Conservation (phyloP, 257 asterid genomes). For the Prunella vulgaris region DNA sequence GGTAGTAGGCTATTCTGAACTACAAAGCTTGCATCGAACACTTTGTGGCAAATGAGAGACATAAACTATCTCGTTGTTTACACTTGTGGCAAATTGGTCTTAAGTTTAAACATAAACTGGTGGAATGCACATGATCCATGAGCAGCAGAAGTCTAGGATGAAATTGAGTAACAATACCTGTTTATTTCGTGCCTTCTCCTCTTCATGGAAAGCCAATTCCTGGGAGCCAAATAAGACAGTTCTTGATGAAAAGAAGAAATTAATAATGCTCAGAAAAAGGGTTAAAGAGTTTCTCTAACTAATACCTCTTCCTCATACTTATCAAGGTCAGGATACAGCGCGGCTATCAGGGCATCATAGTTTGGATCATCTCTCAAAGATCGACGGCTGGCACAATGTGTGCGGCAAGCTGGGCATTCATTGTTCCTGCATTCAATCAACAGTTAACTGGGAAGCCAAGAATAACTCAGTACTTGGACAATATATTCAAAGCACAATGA, state of each 20-base stretch:
- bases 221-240: constrained; percentile 31
- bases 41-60: not conserved
- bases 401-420: constrained; percentile 99
- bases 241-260: constrained; percentile 21
- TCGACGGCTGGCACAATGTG: constrained; percentile 99
- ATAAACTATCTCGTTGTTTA: not conserved
- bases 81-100: not conserved
- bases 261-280: constrained; percentile 16
- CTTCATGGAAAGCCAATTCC: constrained; percentile 96
- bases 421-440: constrained; percentile 62
- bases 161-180: constrained; percentile 46
- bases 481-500: constrained; percentile 19
- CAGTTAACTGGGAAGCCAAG: constrained; percentile 13
- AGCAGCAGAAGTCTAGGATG: not conserved
- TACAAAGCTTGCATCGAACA: not conserved
- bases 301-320: constrained; percentile 93
- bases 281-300: constrained; percentile 20
- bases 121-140: too few relatives aligned
- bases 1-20: constrained; percentile 4
- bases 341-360: constrained; percentile 86
- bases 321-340: constrained; percentile 89
- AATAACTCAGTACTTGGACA: constrained; percentile 7
- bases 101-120: too few relatives aligned
- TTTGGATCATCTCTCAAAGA: constrained; percentile 98
- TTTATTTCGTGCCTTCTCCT: constrained; percentile 90